Evolutionary conservation across 108 stramenopile species (phyloP), one percentile per base, ranked within the genome.

Genomic region (Skeletonema potamos): DNA sequence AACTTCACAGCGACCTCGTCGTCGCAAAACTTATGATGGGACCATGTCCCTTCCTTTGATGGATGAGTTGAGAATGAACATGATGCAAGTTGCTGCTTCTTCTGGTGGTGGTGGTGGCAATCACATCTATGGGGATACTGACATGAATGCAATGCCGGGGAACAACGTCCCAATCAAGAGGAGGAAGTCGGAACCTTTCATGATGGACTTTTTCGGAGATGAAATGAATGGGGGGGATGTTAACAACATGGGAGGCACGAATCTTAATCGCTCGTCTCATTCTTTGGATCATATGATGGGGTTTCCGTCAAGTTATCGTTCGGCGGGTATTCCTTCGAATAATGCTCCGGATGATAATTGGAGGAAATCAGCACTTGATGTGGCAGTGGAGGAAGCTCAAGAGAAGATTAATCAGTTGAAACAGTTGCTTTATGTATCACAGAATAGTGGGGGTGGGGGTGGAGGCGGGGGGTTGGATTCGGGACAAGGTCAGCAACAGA

Each of bases 341-440:
- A 46, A 11, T 37, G 9, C 36, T 10, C 2, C 12, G 2, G 12
- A 2, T 10, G 36, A 37, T 36, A 36, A 36, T 37, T 11, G 11
- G 20, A 18, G 28, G 5, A 27, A 22, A 29, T 58, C 58, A 29
- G 34, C 20, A 32, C n/a, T 58, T 32, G 34, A 34, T 32, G 6
- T 32, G 15, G 58, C 58, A 32, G 58, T 32, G 28, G n/a, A 58
- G 26, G 58, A 58, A 20, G 58, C 58, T 29, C 34, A 34, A 29
- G 58, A 58, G 1, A 58, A 32, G n/a, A 58, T 58, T n/a, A 58
- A 58, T 32, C 58, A 32, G 6, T 32, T 58, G 28, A 58, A 58
- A 13, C 33, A 58, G 10, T 18, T 58, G 26, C 44, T 46, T 17
- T 20, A 18, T n/a, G 5, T 34, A 29, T 32, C 28, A 6, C 58